phyloP scores from a whole-genome alignment of 202 grass and related monocot genomes.

The Panicum virgatum region DNA sequence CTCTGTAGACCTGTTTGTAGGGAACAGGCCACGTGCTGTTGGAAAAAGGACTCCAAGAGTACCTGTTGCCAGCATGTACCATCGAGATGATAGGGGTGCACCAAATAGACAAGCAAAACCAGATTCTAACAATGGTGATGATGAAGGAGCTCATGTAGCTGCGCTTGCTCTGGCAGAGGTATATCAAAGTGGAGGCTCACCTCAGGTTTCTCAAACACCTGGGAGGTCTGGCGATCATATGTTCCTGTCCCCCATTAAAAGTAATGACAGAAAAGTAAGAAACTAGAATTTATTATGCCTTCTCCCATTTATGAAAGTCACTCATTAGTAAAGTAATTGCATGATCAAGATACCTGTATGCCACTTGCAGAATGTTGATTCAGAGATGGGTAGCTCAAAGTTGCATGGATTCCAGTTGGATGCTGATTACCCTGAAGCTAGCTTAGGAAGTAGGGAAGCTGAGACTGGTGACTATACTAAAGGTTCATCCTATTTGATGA shows the following conservation, averaged over 20 bases:
- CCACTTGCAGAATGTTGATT: slow-evolving; percentile 69
- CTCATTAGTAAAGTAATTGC: slow-evolving; percentile 27
- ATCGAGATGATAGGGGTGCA: slow-evolving; percentile 60
- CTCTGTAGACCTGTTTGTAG: slow-evolving; percentile 70
- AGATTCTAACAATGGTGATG: slow-evolving; percentile 63
- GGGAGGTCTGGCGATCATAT: slow-evolving; percentile 57
- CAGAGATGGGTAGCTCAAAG: slow-evolving; percentile 87
- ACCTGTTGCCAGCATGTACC: slow-evolving; percentile 76
- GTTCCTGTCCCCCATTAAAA: slow-evolving; percentile 64
- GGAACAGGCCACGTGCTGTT: slow-evolving; percentile 80
- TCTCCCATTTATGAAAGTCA: slow-evolving; percentile 1
- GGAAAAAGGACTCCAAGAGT: slow-evolving; percentile 98
- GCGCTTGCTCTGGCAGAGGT: slow-evolving; percentile 91
- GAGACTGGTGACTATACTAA: slow-evolving; percentile 64
- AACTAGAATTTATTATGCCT: slow-evolving; percentile 22
- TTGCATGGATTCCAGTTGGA: slow-evolving; percentile 65
- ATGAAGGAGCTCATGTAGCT: slow-evolving; percentile 86
- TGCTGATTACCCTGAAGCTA: slow-evolving; percentile 65
- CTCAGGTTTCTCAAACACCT: slow-evolving; percentile 76
- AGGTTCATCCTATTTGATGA: slow-evolving; percentile 52
- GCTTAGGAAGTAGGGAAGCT: slow-evolving; percentile 76
- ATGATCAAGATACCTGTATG: slow-evolving; percentile 28
- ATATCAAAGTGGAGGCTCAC: slow-evolving; percentile 85
- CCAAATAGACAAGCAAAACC: slow-evolving; percentile 55
- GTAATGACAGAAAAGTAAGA: slow-evolving; percentile 70